Conservation (phyloP, 768 basidiomycete genomes). For the Botryobasidium botryosum region DNA sequence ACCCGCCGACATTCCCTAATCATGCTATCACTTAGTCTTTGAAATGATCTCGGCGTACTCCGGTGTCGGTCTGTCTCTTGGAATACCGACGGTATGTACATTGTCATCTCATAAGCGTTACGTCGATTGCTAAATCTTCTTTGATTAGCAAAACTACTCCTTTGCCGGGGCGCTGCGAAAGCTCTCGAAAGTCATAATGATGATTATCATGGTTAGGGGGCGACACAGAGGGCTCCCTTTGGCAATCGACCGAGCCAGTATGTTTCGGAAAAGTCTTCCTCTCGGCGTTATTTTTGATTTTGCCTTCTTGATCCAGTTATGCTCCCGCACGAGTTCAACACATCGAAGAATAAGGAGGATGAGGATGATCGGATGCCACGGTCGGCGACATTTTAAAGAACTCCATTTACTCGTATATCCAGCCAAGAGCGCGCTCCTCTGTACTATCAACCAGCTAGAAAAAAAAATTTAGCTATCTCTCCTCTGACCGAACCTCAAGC, state of each 20-base stretch:
- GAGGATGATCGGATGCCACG: no score
- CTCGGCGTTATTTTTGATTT: background rate
- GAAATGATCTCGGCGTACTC: slow-evolving; percentile 80
- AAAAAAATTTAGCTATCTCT: no score
- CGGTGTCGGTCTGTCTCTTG: slow-evolving; percentile 76
- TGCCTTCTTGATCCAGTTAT: background rate
- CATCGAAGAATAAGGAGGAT: no score
- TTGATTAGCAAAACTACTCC: slow-evolving; percentile 58
- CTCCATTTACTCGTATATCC: no score
- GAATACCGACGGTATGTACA: slow-evolving; percentile 52
- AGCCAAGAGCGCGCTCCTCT: no score
- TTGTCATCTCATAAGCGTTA: background rate
- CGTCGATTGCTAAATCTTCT: slow-evolving; percentile 1
- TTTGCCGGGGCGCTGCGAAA: slow-evolving; percentile 62
- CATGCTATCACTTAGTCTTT: slow-evolving; percentile 50
- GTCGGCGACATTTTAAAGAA: no score
- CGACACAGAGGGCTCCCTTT: slow-evolving; percentile 78
- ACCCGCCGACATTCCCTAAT: no score
- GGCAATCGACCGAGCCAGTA: slow-evolving; percentile 60
- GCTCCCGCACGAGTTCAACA: background rate
- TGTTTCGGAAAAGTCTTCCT: background rate
- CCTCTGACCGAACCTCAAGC: no score
- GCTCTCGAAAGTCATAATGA: slow-evolving; percentile 75
- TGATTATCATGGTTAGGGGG: slow-evolving; percentile 83
- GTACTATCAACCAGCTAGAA: no score